Base-by-base conservation (phyloP, 495 filamentous ascomycete species). In the Penicillium cataractarum region DNA sequence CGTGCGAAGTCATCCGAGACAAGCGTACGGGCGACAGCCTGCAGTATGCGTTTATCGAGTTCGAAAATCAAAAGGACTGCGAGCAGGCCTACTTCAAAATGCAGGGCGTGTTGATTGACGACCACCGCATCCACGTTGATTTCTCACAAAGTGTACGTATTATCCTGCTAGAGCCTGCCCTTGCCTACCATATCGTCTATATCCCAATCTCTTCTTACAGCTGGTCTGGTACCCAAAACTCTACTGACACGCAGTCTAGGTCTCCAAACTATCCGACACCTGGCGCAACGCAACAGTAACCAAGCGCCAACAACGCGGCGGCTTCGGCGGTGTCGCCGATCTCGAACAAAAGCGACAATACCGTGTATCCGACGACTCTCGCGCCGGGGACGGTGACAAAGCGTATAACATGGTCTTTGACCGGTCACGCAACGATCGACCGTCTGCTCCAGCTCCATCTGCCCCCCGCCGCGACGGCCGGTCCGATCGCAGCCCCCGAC, bases 11-110 rank as follows among this genome's bases (percentile, higher is more conserved):
- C 21, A 97, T 99, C 64, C 86, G 96, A 31, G 95, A 99, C 73
- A 92, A 90, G 67, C 91, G 92, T 61, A 97, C 94, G 0, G 92
- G 92, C 1, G 95, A 99, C 72, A 97, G 92, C 68, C 77, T 99
- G 40, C 95, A 99, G 72, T 99, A 99, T 74, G 92, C 96, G 1
- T 99, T 99, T 65, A 94, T 99, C 70, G 95, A 99, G 75, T 99
- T 96, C 68, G 92, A 93, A 58, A 87, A 97, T 19, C 92, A 96
- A 72, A 86, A 90, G 66, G 89, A 91, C 61, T 98, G 94, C 74
- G 95, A 98, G 77, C 90, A 93, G 55, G 95, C 95, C 15, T 99
- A 98, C 70, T 93, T 93, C 78, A 99, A 99, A 78, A 99, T 98
- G 95, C 91, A 98, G 72, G 89, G 87, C 6, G 93, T 97, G 7